A percentile compares a stretch with the other conserved stretches of the same genome.
Evolutionary conservation across 1,139 yeast species (phyloP).

Genomic region (Pichia kudriavzevii): DNA sequence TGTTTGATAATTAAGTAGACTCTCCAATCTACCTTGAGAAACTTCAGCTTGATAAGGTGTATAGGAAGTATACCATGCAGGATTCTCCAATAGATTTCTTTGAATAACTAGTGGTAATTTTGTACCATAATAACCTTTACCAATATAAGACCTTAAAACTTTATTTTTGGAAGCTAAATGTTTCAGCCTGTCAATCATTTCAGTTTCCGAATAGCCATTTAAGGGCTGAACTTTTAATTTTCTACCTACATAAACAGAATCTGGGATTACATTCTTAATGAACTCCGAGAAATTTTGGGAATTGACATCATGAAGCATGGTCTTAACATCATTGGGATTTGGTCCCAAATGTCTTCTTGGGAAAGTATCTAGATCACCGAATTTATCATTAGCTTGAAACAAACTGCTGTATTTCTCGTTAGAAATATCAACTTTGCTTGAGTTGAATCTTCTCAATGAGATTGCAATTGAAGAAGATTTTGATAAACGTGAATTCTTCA

Average conservation of each 20-base stretch:
- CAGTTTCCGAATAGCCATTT: slow-evolving; percentile 71
- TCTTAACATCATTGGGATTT: slow-evolving; percentile 48
- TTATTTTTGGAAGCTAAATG: slow-evolving; percentile 70
- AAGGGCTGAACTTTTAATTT: slow-evolving; percentile 56
- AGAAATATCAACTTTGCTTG: slow-evolving; percentile 39
- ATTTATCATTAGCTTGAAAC: slow-evolving; percentile 31
- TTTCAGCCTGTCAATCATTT: slow-evolving; percentile 64
- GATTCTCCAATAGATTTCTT: slow-evolving; percentile 84
- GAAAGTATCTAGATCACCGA: slow-evolving; percentile 60
- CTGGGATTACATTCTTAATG: slow-evolving; percentile 68
- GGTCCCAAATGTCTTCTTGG: slow-evolving; percentile 92
- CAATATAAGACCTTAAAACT: slow-evolving; percentile 67
- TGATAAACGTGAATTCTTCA: slow-evolving; percentile 9
- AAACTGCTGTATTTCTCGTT: slow-evolving; percentile 36
- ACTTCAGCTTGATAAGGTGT: slow-evolving; percentile 98
- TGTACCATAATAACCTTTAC: slow-evolving; percentile 93
- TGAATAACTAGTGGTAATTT: slow-evolving; percentile 86
- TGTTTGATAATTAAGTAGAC: slow-evolving; percentile 85
- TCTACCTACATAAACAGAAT: slow-evolving; percentile 62
- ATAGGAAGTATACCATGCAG: slow-evolving; percentile 97
- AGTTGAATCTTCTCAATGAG: slow-evolving; percentile 9
- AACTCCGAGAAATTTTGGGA: slow-evolving; percentile 64
- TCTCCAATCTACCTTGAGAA: slow-evolving; percentile 91
- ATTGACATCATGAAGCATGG: slow-evolving; percentile 63
- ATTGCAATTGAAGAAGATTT: neutral